Evolutionary conservation across 2,329 filamentous ascomycete species (phyloP).

Genomic region (Neospermospora avenae): DNA sequence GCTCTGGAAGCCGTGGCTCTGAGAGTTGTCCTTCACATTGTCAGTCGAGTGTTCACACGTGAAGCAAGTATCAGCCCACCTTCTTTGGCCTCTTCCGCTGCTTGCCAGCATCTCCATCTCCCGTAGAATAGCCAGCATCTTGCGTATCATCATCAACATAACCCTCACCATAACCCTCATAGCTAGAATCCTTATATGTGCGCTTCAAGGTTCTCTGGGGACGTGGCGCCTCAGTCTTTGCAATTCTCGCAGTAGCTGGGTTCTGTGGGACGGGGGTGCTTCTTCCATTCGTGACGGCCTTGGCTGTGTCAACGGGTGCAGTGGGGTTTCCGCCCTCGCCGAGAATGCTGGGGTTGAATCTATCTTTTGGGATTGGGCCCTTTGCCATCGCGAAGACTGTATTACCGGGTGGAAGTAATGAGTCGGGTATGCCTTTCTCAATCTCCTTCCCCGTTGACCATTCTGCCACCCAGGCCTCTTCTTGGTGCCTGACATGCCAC

Average conservation of each 20-base stretch:
- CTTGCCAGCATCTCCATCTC: conserved; percentile 60
- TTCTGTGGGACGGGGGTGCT: conserved; percentile 19
- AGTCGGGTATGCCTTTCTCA: conserved; percentile 48
- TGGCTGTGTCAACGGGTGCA: conserved; percentile 14
- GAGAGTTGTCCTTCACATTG: conserved; percentile 27
- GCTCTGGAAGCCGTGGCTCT: conserved; percentile 27
- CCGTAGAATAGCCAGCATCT: conserved; percentile 66
- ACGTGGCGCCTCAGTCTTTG: conserved; percentile 40
- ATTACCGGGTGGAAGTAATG: conserved; percentile 43
- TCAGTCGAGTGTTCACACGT: conserved; percentile 22
- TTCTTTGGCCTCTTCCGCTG: conserved; percentile 62
- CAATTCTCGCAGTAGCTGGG: conserved; percentile 2
- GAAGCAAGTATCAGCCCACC: conserved; percentile 41
- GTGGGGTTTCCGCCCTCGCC: conserved; percentile 44
- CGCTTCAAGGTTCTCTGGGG: conserved; percentile 67
- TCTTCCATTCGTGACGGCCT: conserved; percentile 18
- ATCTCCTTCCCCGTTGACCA: conserved; percentile 54
- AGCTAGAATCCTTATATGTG: conserved; percentile 71
- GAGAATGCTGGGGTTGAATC: conserved; percentile 57
- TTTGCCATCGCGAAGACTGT: conserved; percentile 56
- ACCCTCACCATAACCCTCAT: conserved; percentile 70
- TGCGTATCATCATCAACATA: conserved; percentile 65
- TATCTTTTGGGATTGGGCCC: conserved; percentile 50
- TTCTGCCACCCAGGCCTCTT: conserved; percentile 55
- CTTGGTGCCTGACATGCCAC: conserved; percentile 40